Evolutionary conservation across 768 basidiomycete genomes (phyloP), one percentile per base, ranked within the genome.

Genomic region (Postia placenta): DNA sequence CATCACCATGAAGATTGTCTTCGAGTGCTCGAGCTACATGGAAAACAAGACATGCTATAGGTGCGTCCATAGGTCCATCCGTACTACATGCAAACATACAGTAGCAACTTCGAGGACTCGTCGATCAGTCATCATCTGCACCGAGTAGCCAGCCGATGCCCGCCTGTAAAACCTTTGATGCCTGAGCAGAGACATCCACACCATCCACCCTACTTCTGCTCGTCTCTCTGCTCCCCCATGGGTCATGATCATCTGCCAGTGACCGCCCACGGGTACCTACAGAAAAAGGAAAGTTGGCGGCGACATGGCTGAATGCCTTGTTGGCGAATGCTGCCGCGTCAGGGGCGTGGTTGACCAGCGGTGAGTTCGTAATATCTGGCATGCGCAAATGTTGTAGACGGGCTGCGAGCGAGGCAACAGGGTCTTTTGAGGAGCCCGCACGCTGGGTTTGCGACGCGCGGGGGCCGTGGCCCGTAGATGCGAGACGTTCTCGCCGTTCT

Each of bases 121-220:
- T n/a, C n/a, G n/a, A 39, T 5, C 27, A 22, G 26, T 63, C 63
- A 19, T 82, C 85, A 52, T 93, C 92, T 11, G 83, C 87, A 36
- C 95, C 95, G 49, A 98, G 83, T 24, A 98, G 73, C 95, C 95
- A 98, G 24, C 94, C 94, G 45, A 98, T 90, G 6, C 95, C 95
- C 60, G 86, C 85, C 30, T 90, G 87, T 36, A 98, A 65, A 3
- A 82, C 90, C 26, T 84, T 76, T 42, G 81, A 80, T 2, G 91
- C 91, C 57, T 85, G 83, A n/a, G 77, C 64, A 17, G 83, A 80
- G 36, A 87, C 81, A 19, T 50, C 56, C 15, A 77, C 80, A 33
- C 70, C 70, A 45, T 76, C 76, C 51, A 66, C 67, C 56, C 55
- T 64, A 50, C 55, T 56, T 52, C 56, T 62, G 40, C 54, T 62